These are phyloP conservation scores for Aspergillus puulaauensis DNA, from an alignment of 2,329 filamentous ascomycete species.

Conservation along the genomic window DNA sequence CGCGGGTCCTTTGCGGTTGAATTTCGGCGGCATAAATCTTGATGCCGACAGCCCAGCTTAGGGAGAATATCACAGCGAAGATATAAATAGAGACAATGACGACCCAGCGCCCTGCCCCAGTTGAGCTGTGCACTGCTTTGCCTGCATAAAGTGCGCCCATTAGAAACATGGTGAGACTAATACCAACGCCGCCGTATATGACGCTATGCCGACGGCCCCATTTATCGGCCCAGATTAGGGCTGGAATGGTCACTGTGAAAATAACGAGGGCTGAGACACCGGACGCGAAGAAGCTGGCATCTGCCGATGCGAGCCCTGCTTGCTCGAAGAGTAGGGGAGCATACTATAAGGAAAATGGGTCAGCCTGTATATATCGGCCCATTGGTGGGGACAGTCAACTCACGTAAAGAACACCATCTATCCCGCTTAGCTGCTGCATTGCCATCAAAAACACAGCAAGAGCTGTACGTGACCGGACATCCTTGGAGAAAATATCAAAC, in stretches of 20 bases:
- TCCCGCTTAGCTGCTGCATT: conserved; percentile 62
- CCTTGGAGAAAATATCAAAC: conserved; percentile 36
- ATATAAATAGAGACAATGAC: conserved; percentile 30
- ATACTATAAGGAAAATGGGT: conserved; percentile 44
- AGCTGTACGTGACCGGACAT: conserved; percentile 49
- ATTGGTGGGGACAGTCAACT: conserved; percentile 19
- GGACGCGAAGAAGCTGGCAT: conserved; percentile 60
- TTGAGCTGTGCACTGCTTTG: conserved; percentile 26
- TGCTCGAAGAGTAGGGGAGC: conserved; percentile 61
- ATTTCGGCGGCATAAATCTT: conserved; percentile 61
- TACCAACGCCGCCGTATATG: conserved; percentile 53
- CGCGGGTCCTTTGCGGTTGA: conserved; percentile 55
- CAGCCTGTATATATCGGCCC: background rate
- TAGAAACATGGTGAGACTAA: conserved; percentile 43
- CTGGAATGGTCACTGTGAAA: conserved; percentile 57
- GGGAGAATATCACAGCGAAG: conserved; percentile 29
- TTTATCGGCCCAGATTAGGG: conserved; percentile 55
- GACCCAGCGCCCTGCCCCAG: conserved; percentile 31
- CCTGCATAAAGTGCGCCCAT: conserved; percentile 36
- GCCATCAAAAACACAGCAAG: conserved; percentile 59
- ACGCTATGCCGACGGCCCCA: conserved; percentile 58
- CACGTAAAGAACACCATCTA: conserved; percentile 63
- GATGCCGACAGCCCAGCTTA: conserved; percentile 55
- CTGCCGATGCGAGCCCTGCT: conserved; percentile 56
- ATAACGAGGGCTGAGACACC: conserved; percentile 61